phyloP scores from a whole-genome alignment of 2,329 filamentous ascomycete genomes.

The Aspergillus arachidicola region DNA sequence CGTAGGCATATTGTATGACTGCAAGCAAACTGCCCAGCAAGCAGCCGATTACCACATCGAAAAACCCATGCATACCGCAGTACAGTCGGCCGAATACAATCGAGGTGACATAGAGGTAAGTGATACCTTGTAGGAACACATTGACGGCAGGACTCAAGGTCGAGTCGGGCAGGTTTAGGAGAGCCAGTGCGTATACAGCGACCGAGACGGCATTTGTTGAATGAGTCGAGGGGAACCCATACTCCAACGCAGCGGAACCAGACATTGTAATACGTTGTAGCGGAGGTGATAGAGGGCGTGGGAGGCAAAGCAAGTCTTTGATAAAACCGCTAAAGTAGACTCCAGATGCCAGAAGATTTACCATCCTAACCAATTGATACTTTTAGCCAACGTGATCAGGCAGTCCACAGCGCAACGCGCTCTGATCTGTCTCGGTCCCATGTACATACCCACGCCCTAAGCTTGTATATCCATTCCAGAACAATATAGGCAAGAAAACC shows the following conservation, averaged over 20 bases:
- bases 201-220: conserved; percentile 97
- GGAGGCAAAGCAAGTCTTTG: conserved; percentile 91
- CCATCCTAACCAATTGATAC: conserved; percentile 37
- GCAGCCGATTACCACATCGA: conserved; percentile 84
- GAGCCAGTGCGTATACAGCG: conserved; percentile 77
- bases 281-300: conserved; percentile 87
- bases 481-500: conserved; percentile 88
- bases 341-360: conserved; percentile 75
- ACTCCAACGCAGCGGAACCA: conserved; percentile 89
- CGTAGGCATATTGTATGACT: conserved; percentile 57
- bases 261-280: conserved; percentile 97
- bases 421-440: neutral
- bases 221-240: conserved; percentile 96
- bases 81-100: conserved; percentile 92
- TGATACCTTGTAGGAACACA: conserved; percentile 65
- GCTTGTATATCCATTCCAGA: conserved; percentile 89
- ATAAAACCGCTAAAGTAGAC: conserved; percentile 90
- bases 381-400: conserved; percentile 16
- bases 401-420: neutral
- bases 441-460: conserved; percentile 79
- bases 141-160: conserved; percentile 62
- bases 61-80: conserved; percentile 97
- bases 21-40: conserved; percentile 70
- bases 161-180: conserved; percentile 68
- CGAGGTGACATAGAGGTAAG: conserved; percentile 83